phyloP scores from a whole-genome alignment of 805 yeast genomes.

The Nakazawaea populi region DNA sequence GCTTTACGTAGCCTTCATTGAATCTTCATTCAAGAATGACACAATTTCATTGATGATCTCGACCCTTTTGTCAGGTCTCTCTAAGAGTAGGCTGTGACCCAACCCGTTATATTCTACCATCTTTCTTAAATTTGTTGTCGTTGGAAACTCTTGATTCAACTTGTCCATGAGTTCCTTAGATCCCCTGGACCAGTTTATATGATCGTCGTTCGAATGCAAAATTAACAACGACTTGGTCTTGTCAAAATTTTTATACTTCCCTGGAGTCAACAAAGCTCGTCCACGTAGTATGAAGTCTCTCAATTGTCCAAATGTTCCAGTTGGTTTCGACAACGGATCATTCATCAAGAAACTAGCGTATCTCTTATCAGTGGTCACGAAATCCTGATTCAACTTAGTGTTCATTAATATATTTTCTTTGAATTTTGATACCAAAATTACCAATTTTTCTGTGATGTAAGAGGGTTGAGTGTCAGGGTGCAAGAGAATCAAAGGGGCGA shows the following conservation, averaged over 20 bases:
- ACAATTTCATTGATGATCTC: constrained; percentile 30
- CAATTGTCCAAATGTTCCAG: constrained; percentile 51
- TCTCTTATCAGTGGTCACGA: constrained; percentile 41
- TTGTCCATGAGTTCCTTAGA: constrained; percentile 33
- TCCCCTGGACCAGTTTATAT: constrained; percentile 48
- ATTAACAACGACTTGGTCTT: constrained; percentile 44
- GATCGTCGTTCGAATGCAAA: constrained; percentile 60
- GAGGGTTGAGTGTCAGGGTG: constrained; percentile 60
- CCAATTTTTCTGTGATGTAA: constrained; percentile 28
- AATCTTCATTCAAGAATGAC: constrained; percentile 28
- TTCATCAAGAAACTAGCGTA: constrained; percentile 40
- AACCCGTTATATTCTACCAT: constrained; percentile 21
- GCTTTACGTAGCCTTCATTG: not conserved
- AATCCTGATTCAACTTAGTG: constrained; percentile 49
- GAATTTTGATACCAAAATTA: constrained; percentile 33
- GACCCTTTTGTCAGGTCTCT: constrained; percentile 34
- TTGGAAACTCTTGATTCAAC: constrained; percentile 22
- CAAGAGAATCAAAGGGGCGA: constrained; percentile 56
- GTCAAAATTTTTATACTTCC: constrained; percentile 24
- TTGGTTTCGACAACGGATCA: constrained; percentile 34
- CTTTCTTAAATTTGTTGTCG: constrained; percentile 18
- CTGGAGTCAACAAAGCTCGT: constrained; percentile 34
- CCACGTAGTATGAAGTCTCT: constrained; percentile 63
- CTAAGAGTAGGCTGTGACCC: constrained; percentile 41
- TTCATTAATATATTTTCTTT: constrained; percentile 47